These are phyloP conservation scores for Areca catechu DNA, from an alignment of 176 grass and related monocot species.

Conservation along the genomic window DNA sequence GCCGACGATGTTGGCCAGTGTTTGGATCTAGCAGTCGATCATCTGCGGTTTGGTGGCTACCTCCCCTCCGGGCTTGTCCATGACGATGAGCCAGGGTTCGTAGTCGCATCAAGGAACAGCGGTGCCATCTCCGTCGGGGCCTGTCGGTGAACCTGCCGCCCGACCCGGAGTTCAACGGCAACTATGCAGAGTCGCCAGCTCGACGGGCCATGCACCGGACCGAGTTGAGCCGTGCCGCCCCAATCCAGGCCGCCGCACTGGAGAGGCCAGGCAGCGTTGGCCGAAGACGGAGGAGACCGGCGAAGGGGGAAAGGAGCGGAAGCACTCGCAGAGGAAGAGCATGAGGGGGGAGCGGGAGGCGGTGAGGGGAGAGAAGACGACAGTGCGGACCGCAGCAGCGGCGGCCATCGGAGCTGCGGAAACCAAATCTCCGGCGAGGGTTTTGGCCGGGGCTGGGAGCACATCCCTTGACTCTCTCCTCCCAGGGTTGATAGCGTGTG, in stretches of 20 bases:
- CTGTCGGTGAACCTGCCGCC: conserved; percentile 27
- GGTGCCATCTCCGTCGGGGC: conserved; percentile 85
- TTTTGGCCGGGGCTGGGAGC: too few relatives aligned
- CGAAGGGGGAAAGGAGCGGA: conserved; percentile 10
- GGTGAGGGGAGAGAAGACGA: conserved; percentile 6
- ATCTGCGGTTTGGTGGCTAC: conserved; percentile 82
- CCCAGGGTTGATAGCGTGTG: too few relatives aligned
- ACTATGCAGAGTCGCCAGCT: conserved; percentile 31
- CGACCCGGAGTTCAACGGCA: conserved; percentile 5
- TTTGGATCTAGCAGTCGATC: conserved; percentile 95
- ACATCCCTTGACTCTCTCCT: too few relatives aligned
- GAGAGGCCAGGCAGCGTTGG: background rate
- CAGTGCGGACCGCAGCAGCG: conserved; percentile 23
- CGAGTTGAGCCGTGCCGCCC: conserved; percentile 26
- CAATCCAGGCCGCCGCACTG: conserved; percentile 13
- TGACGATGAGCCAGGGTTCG: conserved; percentile 98
- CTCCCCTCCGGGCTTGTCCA: conserved; percentile 92
- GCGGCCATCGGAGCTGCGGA: conserved; percentile 12
- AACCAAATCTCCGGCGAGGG: too few relatives aligned
- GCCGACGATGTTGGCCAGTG: conserved; percentile 77
- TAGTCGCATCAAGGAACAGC: conserved; percentile 86
- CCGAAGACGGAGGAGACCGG: conserved; percentile 18
- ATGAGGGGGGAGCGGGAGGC: background rate
- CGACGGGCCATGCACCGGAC: conserved; percentile 39
- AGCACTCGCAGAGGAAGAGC: conserved; percentile 32